These are phyloP conservation scores for Lycium barbarum DNA, from an alignment of 257 asterid genomes.

Conservation along the genomic window DNA sequence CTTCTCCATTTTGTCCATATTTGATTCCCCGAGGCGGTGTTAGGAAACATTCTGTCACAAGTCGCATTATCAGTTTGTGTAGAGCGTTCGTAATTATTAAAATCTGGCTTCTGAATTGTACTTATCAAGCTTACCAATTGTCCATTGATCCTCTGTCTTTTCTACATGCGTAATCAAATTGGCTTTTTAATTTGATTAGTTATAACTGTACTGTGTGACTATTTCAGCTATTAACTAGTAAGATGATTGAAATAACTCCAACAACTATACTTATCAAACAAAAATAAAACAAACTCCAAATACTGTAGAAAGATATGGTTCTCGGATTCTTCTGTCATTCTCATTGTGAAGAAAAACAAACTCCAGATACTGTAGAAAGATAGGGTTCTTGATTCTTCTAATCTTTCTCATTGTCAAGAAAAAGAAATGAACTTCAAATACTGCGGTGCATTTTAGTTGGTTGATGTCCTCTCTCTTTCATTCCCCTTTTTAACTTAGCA, in stretches of 20 bases:
- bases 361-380: slow-evolving; percentile 3
- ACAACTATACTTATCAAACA: neutral
- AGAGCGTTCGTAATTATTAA: neutral
- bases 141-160: neutral
- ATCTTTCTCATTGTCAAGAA: neutral
- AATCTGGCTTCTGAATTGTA: neutral
- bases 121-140: neutral
- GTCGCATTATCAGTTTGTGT: neutral
- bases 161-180: neutral
- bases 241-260: neutral
- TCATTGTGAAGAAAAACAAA: neutral
- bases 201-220: neutral
- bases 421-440: too few species aligned
- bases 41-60: neutral
- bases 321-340: neutral
- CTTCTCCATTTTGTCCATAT: neutral
- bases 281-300: neutral
- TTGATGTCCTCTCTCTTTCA: neutral
- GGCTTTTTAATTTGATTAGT: neutral
- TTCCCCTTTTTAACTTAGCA: neutral
- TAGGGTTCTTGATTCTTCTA: neutral
- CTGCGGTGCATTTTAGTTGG: slow-evolving; percentile 15
- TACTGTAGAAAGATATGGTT: slow-evolving; percentile 12
- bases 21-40: neutral
- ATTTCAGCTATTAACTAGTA: neutral